Evolutionary conservation across 441 rosid genomes (phyloP).

Genomic region (Bruguiera hainesii): DNA sequence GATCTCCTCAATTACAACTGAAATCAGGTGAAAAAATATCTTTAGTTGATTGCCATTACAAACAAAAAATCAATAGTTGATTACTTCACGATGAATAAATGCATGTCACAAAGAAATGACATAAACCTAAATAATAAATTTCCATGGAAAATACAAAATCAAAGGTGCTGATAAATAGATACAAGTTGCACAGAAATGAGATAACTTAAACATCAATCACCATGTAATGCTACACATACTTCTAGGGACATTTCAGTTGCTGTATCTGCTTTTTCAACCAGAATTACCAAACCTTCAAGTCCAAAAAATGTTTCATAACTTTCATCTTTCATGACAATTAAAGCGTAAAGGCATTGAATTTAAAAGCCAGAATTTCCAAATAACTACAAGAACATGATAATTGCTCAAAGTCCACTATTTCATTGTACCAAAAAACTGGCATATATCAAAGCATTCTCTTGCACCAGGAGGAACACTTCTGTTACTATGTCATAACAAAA

Average conservation of each 20-base stretch:
- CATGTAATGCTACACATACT: neutral
- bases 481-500: neutral
- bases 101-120: neutral
- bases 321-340: neutral
- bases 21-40: constrained; percentile 4
- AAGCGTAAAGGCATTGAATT: neutral
- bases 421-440: neutral
- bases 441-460: neutral
- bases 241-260: neutral
- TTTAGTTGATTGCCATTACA: neutral
- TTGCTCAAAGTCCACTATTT: neutral
- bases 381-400: neutral
- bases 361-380: neutral
- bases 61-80: neutral
- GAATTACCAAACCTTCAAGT: neutral
- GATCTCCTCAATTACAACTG: constrained; percentile 96
- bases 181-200: neutral
- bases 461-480: neutral
- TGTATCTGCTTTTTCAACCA: neutral
- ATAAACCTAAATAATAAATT: neutral
- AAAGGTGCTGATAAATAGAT: no score
- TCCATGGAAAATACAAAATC: neutral
- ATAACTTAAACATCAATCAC: neutral
- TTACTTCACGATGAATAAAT: neutral
- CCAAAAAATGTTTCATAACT: neutral